Evolutionary conservation across 208 protist species (phyloP).

Genomic region (Trypanosoma cruzi): DNA sequence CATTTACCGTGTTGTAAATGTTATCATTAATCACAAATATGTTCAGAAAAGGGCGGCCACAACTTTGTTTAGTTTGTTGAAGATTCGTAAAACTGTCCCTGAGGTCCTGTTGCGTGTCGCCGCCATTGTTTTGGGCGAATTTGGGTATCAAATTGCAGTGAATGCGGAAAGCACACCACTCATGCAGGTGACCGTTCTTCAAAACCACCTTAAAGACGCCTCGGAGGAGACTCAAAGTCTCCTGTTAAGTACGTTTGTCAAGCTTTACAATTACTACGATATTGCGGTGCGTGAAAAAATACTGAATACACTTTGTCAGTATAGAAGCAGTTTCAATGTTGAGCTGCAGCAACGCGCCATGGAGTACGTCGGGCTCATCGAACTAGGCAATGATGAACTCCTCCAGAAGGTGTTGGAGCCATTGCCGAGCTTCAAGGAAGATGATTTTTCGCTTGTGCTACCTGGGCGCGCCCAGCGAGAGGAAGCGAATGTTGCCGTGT

Average conservation of each 20-base stretch:
- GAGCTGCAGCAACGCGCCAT: conserved; percentile 98
- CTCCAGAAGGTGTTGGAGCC: conserved; percentile 72
- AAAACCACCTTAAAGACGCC: conserved; percentile 69
- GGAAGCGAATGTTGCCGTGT: neutral
- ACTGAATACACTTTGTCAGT: conserved; percentile 68
- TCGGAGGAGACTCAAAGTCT: conserved; percentile 81
- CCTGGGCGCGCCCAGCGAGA: neutral
- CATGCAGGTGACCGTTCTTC: conserved; percentile 88
- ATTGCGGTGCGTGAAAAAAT: conserved; percentile 71
- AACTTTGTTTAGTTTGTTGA: conserved; percentile 59
- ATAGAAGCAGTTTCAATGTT: conserved; percentile 80
- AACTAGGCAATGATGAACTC: conserved; percentile 56
- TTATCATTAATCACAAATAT: conserved; percentile 96
- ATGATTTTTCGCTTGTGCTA: conserved; percentile 4
- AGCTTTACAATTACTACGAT: conserved; percentile 96
- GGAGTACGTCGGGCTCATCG: conserved; percentile 94
- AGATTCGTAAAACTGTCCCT: conserved; percentile 38
- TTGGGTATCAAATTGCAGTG: conserved; percentile 96
- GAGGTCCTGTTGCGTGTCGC: conserved; percentile 67
- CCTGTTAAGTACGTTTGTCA: conserved; percentile 95
- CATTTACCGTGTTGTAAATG: conserved; percentile 92
- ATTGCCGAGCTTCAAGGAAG: conserved; percentile 61
- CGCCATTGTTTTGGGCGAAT: conserved; percentile 97
- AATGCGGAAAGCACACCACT: conserved; percentile 76
- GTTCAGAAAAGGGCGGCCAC: conserved; percentile 96